phyloP scores from a whole-genome alignment of 495 filamentous ascomycete species.

The Diplogelasinospora grovesii region DNA sequence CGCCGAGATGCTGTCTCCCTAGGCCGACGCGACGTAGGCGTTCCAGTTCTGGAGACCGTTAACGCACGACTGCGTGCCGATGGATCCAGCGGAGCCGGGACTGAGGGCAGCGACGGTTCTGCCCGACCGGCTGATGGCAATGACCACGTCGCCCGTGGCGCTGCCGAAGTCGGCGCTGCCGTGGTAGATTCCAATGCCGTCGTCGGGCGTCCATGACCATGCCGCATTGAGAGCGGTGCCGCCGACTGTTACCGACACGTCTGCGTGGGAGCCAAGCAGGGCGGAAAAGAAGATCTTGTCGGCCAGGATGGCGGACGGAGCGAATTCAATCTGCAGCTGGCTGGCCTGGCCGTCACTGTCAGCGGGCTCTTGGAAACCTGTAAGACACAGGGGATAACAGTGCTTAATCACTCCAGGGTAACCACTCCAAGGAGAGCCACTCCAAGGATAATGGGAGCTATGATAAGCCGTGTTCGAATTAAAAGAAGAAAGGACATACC shows the following conservation, averaged over 20 bases:
- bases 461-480: too few relatives aligned
- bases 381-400: too few relatives aligned
- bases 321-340: slow-evolving; percentile 7
- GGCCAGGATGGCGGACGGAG: slow-evolving; percentile 9
- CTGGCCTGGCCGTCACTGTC: too few relatives aligned
- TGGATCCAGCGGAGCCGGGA: neutral
- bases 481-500: too few relatives aligned
- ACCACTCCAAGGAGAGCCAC: too few relatives aligned
- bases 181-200: slow-evolving; percentile 43
- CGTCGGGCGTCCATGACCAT: slow-evolving; percentile 22
- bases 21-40: neutral
- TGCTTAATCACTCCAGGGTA: too few relatives aligned
- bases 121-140: slow-evolving; percentile 34
- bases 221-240: slow-evolving; percentile 26
- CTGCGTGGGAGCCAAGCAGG: slow-evolving; percentile 32
- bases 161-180: slow-evolving; percentile 35
- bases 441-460: too few relatives aligned
- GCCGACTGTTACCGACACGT: slow-evolving; percentile 45
- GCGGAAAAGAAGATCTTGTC: slow-evolving; percentile 37
- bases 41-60: slow-evolving; percentile 4
- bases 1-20: neutral
- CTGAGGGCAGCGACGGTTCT: neutral
- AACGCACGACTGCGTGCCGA: neutral
- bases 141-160: slow-evolving; percentile 40
- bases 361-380: too few relatives aligned